Evolutionary conservation across 192 early-diverging fungal species (phyloP), one percentile per base, ranked within the genome.

Genomic region (Coemansia guatemalensis): DNA sequence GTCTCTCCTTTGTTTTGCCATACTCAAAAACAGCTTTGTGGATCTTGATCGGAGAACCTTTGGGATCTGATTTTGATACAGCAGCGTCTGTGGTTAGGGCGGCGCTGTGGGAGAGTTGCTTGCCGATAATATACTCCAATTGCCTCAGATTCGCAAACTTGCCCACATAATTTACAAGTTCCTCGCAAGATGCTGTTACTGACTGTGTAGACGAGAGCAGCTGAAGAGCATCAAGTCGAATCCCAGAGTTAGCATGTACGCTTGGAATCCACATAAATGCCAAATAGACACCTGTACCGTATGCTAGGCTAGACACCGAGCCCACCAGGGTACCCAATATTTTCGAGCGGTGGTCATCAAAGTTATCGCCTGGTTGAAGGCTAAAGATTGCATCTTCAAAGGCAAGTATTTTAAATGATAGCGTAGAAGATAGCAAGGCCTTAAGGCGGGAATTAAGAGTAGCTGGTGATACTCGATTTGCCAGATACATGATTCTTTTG

Each of bases 341-440:
- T 2, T 26, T 17, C 2, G 68, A 49, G 24, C 33, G 17, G 21
- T 48, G 71, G 55, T 67, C 41, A 22, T 75, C 63, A 41, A 62
- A 53, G 18, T 61, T 50, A 26, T 75, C 73, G 25, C 51, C 35
- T 9, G 58, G 48, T 11, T 32, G 47, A 9, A 58, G 17, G 17
- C 32, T 27, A 22, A 75, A 65, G 11, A 75, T 12, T 3, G 47
- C 8, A 21, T 60, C 62, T 23, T 75, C 73, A 49, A 64, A 25
- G 9, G 62, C 58, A 23, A 65, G 47, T 53, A 69, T 58, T 41
- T 75, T 75, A 64, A 69, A 64, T n/a, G 67, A 22, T 3, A 32
- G 24, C 20, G 69, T 8, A n/a, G 58, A 57, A 17, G 73, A 67
- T 7, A 75, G 4, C 26, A 75, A 41, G 11, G 69, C 62, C 7